phyloP scores from a whole-genome alignment of 2,329 filamentous ascomycete genomes.

The Geosmithia flava region DNA sequence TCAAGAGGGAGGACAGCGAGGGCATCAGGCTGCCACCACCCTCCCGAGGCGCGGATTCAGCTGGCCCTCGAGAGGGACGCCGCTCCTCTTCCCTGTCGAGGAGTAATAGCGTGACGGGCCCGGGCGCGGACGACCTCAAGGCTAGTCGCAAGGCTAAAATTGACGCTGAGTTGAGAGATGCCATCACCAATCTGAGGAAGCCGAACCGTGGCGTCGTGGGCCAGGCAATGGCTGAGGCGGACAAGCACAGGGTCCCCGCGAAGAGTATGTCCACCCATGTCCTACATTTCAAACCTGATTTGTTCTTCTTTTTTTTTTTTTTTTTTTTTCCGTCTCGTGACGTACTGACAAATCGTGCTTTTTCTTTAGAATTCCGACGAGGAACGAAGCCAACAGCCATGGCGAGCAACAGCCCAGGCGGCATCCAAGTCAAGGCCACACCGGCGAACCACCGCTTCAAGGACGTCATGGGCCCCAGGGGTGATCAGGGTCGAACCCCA shows the following conservation, averaged over 20 bases:
- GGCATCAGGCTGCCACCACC: background rate
- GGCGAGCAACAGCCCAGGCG: conserved; percentile 12
- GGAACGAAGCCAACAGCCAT: conserved; percentile 24
- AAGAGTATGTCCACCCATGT: conserved; percentile 29
- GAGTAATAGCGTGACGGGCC: conserved; percentile 34
- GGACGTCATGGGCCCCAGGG: conserved; percentile 28
- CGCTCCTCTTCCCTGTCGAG: conserved; percentile 10
- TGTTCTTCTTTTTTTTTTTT: too few species aligned
- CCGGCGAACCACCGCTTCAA: conserved; percentile 42
- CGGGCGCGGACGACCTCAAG: conserved; percentile 37
- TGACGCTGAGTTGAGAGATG: conserved; percentile 59
- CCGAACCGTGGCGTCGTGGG: conserved; percentile 62
- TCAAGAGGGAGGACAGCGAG: conserved; percentile 62
- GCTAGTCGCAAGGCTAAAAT: conserved; percentile 53
- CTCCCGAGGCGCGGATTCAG: background rate
- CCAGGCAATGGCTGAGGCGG: conserved; percentile 53
- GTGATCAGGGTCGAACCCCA: conserved; percentile 6
- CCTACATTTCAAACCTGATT: too few species aligned
- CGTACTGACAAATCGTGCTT: conserved; percentile 13
- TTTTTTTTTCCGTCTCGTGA: too few species aligned
- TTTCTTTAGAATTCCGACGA: conserved; percentile 36
- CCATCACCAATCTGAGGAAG: conserved; percentile 61
- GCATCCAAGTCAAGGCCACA: conserved; percentile 43
- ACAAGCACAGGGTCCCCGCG: conserved; percentile 43
- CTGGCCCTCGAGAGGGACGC: background rate